Evolutionary conservation across 2,329 filamentous ascomycete species (phyloP).

Genomic region (Coniochaeta ligniaria): DNA sequence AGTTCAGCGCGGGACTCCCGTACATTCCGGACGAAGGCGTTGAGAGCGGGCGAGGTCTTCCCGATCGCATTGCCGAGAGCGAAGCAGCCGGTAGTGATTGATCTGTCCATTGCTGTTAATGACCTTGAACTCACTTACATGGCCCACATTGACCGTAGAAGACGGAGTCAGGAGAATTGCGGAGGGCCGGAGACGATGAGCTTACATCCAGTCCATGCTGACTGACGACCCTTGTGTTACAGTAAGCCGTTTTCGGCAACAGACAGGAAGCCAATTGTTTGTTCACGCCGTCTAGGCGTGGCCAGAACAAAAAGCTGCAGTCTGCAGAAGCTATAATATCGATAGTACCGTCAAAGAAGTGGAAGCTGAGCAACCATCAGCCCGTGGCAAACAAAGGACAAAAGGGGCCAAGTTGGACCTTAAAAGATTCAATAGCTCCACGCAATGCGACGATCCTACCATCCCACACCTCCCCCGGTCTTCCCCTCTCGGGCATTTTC

Average conservation of each 20-base stretch:
- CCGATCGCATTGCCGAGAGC: conserved; percentile 25
- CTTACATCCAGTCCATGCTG: conserved; percentile 1
- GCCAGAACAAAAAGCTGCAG: background rate
- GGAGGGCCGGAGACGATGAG: background rate
- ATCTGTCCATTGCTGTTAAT: conserved; percentile 14
- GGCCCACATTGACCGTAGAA: background rate
- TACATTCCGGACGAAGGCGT: conserved; percentile 30
- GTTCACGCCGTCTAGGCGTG: background rate
- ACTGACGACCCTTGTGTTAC: background rate
- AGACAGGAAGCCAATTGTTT: background rate
- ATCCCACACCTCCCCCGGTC: background rate
- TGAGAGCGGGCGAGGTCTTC: conserved; percentile 22
- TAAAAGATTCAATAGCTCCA: background rate
- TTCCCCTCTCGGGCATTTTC: background rate
- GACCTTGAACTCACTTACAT: background rate
- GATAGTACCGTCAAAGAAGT: background rate
- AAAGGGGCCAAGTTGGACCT: background rate
- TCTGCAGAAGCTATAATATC: background rate
- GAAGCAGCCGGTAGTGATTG: conserved; percentile 29
- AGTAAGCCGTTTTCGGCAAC: background rate
- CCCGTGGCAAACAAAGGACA: background rate
- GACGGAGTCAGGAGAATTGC: background rate
- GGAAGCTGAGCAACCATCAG: background rate
- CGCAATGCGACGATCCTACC: background rate
- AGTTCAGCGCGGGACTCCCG: conserved; percentile 31